Percentiles rank a stretch among this genome's conserved stretches.
Conservation (phyloP, 2,329 filamentous ascomycete genomes). For the Exophiala dermatitidis region DNA sequence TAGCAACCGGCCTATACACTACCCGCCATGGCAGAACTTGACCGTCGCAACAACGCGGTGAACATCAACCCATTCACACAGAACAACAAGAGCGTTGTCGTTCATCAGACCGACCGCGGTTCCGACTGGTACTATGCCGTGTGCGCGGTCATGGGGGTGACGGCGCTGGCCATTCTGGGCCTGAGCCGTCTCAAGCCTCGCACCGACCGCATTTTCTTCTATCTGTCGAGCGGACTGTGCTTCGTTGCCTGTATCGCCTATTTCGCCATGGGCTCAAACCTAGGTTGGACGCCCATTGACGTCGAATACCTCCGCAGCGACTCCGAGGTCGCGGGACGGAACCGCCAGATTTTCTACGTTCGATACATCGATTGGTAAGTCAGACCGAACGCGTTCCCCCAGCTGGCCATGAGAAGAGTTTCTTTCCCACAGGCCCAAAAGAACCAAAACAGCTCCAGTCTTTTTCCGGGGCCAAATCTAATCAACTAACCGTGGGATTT, state of each 20-base stretch:
- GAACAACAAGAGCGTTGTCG: slow-evolving; percentile 9
- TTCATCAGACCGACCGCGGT: slow-evolving; percentile 17
- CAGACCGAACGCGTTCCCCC: slow-evolving; percentile 24
- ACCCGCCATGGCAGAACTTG: neutral
- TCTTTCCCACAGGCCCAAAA: slow-evolving; percentile 45
- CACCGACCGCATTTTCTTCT: slow-evolving; percentile 17
- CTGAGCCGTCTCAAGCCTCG: neutral
- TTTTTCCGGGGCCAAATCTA: too few relatives aligned
- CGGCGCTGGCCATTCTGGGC: slow-evolving; percentile 6
- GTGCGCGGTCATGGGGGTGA: slow-evolving; percentile 12
- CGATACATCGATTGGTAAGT: slow-evolving; percentile 56
- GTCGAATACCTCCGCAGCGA: slow-evolving; percentile 50
- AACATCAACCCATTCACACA: slow-evolving; percentile 1
- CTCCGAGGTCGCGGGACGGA: slow-evolving; percentile 42
- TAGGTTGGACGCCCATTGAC: slow-evolving; percentile 54
- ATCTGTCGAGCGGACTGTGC: slow-evolving; percentile 17
- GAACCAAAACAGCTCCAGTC: slow-evolving; percentile 35
- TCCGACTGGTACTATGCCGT: slow-evolving; percentile 13
- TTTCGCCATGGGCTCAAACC: slow-evolving; percentile 58
- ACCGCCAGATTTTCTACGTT: slow-evolving; percentile 58
- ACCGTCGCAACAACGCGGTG: slow-evolving; percentile 5
- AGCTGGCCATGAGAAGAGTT: slow-evolving; percentile 27
- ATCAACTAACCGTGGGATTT: neutral
- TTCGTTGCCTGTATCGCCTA: slow-evolving; percentile 48
- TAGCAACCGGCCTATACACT: neutral